Base-by-base conservation (phyloP, 768 basidiomycete genomes). In the Suillus paluster region DNA sequence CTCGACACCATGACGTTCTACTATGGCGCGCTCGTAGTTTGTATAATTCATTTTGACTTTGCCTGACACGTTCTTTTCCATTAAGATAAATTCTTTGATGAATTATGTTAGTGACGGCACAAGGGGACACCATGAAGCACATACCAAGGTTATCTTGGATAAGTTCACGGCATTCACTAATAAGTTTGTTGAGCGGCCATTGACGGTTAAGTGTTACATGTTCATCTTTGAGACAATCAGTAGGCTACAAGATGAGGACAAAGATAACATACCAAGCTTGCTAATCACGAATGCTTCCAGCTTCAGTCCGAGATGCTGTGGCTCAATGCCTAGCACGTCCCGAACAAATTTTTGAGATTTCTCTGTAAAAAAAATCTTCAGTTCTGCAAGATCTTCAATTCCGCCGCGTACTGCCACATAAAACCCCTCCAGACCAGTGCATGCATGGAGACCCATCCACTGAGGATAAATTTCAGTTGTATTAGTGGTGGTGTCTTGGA, bases 101-200 rank as follows among this genome's bases (percentile, higher is more conserved):
- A 44, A 17, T 38, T 58, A 39, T n/a, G 57, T 58, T 58, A 34
- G 57, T 58, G 10, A 58, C 12, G 11, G 34, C 38, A 58, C 11
- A 6, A 39, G 38, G 27, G 4, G 38, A 23, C 12, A 21, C 25
- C 36, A 41, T 5, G 14, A 27, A 56, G 33, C 19, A 57, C 36
- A n/a, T 19, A 57, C 58, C 39, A 12, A 63, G 56, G 17, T 50
- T 44, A 49, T 62, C 61, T 57, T 62, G 56, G 27, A 62, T 58
- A 15, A 23, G 15, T 5, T 42, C 57, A 19, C 38, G 46, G 56
- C 61, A 57, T 5, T 57, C 46, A n/a, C 61, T 62, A 23, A 62
- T 58, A 33, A 62, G 55, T 27, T 50, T 57, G 56, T 62, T 62
- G 21, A 58, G 55, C 7, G 56, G 45, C 23, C 48, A 7, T 27